Base-by-base conservation (phyloP, 2,329 filamentous ascomycete genomes). In the Paradendryphiella salina region DNA sequence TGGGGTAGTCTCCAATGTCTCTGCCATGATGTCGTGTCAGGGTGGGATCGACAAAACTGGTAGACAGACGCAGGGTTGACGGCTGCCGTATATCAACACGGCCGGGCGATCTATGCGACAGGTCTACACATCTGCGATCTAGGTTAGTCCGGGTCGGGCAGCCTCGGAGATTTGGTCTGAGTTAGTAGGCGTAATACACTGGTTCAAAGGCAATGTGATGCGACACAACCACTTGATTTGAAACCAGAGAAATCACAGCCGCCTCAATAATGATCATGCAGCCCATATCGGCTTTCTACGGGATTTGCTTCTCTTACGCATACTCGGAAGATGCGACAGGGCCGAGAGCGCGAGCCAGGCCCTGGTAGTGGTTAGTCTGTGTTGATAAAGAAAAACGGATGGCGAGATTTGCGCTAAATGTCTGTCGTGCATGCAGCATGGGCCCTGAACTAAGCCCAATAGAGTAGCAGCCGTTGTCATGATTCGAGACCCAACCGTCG, bases 401-500 rank as follows among this genome's bases (percentile, higher is more conserved):
- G 42, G 47, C 51, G 47, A 52, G 37, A 46, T 46, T 14, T 4
- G 37, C 51, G 51, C 46, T 50, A 54, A 23, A n/a, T 29, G 14
- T 23, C 34, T 47, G 43, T 44, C 37, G 40, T 42, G 29, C 47
- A 52, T 47, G 33, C 20, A 29, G 20, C 44, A 42, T 40, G 37
- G 39, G 44, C 51, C 50, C 35, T 20, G 49, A 48, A 4, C 58
- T 61, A 63, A 38, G 9, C 64, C 63, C 37, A 17, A 59, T 59
- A 18, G 46, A 47, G 52, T 56, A 31, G 41, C 26, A 56, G 45
- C 46, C 48, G 26, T 46, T 56, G 57, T 62, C 63, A 61, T 63
- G 40, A 52, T 58, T 56, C 55, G 51, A 49, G 18, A 26, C 54
- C 61, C 54, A 60, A 59, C 56, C 58, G 56, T 61, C 59, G 48